Conservation (phyloP, 2,329 filamentous ascomycete genomes). For the Gaeumannomyces tritici region DNA sequence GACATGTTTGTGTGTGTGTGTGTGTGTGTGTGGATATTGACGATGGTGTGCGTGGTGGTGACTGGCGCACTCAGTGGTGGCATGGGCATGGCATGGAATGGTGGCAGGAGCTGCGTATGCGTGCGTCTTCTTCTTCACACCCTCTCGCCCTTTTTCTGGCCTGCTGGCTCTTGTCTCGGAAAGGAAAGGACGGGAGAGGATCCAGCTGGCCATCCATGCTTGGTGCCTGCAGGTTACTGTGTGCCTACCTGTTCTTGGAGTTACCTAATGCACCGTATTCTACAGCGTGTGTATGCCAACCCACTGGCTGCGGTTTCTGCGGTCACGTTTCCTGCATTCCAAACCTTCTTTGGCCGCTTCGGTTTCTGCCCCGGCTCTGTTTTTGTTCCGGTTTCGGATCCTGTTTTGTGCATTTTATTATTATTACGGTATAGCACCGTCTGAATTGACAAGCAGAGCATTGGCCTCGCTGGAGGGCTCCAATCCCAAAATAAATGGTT, state of each 20-base stretch:
- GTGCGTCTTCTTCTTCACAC: background rate
- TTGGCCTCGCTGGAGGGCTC: background rate
- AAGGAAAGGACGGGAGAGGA: background rate
- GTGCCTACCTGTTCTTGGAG: too few species aligned
- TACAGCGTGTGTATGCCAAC: background rate
- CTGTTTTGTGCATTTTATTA: background rate
- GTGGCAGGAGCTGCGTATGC: background rate
- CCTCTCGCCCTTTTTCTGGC: too few species aligned
- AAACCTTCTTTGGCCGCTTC: background rate
- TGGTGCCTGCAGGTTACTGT: background rate
- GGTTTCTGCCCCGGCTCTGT: background rate
- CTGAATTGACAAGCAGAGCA: background rate
- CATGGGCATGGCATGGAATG: too few species aligned
- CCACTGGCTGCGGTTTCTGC: background rate
- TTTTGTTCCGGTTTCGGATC: background rate
- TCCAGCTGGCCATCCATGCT: background rate
- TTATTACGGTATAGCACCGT: background rate
- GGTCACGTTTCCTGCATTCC: background rate
- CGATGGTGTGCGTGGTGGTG: background rate
- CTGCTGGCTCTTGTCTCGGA: too few species aligned
- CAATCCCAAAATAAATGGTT: background rate
- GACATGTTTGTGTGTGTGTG: background rate
- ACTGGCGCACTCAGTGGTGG: too few species aligned
- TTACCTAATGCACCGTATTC: too few species aligned
- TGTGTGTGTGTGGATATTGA: background rate